A percentile compares a stretch with the other conserved stretches of the same genome.
Conservation (phyloP, 2,329 filamentous ascomycete genomes). For the Hypoxylon rubiginosum region DNA sequence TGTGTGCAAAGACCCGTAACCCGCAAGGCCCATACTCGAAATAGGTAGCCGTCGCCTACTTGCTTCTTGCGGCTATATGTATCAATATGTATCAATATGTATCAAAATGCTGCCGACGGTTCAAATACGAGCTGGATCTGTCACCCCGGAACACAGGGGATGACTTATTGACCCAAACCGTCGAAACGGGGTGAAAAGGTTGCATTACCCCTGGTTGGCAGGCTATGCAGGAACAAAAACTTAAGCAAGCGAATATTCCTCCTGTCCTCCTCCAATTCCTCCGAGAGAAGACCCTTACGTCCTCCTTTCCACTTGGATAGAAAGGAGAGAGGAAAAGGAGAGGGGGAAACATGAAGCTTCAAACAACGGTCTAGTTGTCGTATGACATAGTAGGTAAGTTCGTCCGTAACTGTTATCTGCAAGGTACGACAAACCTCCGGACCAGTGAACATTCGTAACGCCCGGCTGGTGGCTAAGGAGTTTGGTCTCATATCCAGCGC, state of each 20-base stretch:
- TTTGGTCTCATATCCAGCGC: constrained; percentile 26
- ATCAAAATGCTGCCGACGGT: constrained; percentile 28
- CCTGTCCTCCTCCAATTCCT: constrained; percentile 38
- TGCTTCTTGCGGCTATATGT: constrained; percentile 27
- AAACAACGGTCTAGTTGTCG: constrained; percentile 14
- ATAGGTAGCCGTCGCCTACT: constrained; percentile 21
- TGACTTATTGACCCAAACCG: constrained; percentile 14
- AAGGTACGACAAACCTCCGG: constrained; percentile 37
- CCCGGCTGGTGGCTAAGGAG: constrained; percentile 27
- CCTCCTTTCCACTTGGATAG: constrained; percentile 27
- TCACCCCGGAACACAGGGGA: constrained; percentile 24
- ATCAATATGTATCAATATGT: no score
- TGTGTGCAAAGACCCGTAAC: constrained; percentile 31
- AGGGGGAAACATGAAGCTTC: constrained; percentile 1
- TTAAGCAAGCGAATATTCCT: constrained; percentile 39
- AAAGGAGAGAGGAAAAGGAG: constrained; percentile 13
- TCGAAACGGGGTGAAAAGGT: constrained; percentile 27
- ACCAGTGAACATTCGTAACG: constrained; percentile 23
- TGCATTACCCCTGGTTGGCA: constrained; percentile 33
- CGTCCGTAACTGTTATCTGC: constrained; percentile 20
- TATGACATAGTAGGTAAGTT: not conserved
- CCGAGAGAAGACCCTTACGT: constrained; percentile 29
- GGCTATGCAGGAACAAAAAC: constrained; percentile 38
- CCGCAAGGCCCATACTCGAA: constrained; percentile 29
- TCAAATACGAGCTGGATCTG: constrained; percentile 40